Evolutionary conservation across 2,329 filamentous ascomycete species (phyloP).

Genomic region (Exutisphaerella laricina): DNA sequence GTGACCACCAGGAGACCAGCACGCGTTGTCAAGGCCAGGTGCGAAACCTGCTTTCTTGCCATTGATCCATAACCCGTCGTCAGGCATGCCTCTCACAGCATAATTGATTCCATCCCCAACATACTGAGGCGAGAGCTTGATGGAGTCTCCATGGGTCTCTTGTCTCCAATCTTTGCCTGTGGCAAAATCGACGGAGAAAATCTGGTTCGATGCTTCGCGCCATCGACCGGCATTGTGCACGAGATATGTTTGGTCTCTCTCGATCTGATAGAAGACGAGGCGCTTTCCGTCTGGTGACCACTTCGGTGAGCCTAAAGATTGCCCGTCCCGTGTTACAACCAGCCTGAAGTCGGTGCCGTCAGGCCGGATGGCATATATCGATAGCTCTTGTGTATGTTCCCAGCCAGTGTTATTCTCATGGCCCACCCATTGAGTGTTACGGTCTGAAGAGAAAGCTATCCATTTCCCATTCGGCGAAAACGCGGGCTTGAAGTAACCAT

Average conservation of each 20-base stretch:
- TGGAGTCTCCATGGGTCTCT: conserved; percentile 5
- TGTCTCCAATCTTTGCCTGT: conserved; percentile 9
- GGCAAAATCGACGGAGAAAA: conserved; percentile 12
- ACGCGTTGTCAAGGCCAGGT: background rate
- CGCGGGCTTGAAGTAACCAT: conserved; percentile 9
- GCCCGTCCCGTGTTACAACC: background rate
- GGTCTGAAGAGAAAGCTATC: conserved; percentile 10
- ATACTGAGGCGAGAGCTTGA: conserved; percentile 12
- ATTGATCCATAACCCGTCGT: background rate
- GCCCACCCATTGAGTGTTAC: conserved; percentile 48
- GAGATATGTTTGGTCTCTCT: conserved; percentile 3
- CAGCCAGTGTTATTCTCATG: conserved; percentile 2
- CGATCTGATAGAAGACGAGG: conserved; percentile 7
- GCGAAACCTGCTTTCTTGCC: background rate
- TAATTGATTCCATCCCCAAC: conserved; percentile 12
- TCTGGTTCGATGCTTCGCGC: conserved; percentile 4
- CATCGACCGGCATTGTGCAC: background rate
- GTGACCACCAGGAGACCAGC: background rate
- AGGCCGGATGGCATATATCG: conserved; percentile 10
- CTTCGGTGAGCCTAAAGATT: conserved; percentile 6
- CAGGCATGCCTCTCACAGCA: conserved; percentile 5
- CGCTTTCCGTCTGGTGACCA: conserved; percentile 6
- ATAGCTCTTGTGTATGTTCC: conserved; percentile 12
- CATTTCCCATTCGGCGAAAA: conserved; percentile 14
- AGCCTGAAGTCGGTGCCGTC: conserved; percentile 8